Conservation (phyloP, 768 basidiomycete genomes). For the Calocera cornea region DNA sequence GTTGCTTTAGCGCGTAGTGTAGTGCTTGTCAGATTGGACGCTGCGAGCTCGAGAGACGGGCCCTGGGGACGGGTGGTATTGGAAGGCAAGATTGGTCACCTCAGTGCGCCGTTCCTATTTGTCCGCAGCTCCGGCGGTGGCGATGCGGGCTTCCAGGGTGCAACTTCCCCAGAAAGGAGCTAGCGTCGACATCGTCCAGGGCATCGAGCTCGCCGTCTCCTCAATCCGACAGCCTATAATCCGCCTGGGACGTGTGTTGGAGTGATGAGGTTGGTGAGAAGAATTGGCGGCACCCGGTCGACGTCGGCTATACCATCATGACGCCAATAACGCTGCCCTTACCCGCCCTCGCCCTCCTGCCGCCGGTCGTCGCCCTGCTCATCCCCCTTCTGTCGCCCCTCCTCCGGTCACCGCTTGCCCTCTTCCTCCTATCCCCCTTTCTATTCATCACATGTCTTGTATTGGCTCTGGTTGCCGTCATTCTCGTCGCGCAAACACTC, state of each 20-base stretch:
- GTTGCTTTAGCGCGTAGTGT: no score
- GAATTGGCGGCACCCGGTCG: background rate
- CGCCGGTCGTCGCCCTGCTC: slow-evolving; percentile 11
- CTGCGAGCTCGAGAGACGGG: no score
- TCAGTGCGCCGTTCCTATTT: background rate
- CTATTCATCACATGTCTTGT: slow-evolving; percentile 10
- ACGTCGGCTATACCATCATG: background rate
- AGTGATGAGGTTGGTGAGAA: background rate
- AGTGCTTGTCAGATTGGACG: no score
- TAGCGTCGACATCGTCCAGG: background rate
- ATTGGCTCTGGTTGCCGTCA: slow-evolving; percentile 13
- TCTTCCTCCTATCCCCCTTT: slow-evolving; percentile 16
- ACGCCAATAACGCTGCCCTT: background rate
- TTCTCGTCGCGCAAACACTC: slow-evolving; percentile 17
- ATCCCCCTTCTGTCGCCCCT: slow-evolving; percentile 17
- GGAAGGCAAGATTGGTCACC: background rate
- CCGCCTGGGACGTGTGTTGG: background rate
- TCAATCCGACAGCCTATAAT: background rate
- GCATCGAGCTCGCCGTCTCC: background rate
- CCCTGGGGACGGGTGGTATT: no score
- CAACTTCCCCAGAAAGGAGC: background rate
- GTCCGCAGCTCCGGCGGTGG: slow-evolving; percentile 2
- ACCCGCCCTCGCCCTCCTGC: background rate
- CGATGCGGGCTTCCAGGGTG: background rate
- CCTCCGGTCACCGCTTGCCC: slow-evolving; percentile 18